Base-by-base conservation (phyloP, 1,284 basidiomycete genomes). In the Ceratobasidium sp. region DNA sequence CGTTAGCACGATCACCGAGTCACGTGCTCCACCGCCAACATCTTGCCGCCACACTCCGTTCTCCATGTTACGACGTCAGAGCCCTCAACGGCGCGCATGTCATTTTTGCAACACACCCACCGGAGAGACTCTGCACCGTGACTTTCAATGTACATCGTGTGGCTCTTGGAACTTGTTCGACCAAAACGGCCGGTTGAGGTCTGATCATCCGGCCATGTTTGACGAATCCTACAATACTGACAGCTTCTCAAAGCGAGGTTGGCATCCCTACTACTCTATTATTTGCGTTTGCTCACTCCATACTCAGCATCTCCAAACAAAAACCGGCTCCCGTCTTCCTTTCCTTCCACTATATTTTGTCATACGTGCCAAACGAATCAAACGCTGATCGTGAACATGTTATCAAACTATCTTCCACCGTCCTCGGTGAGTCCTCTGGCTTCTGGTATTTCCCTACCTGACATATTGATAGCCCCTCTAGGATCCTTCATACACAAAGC, bases 351-450 rank as follows among this genome's bases (percentile, higher is more conserved):
- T 59, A 81, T 88, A 3, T 96, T 96, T 83, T 97, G 95, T 79
- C 89, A 90, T 76, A 87, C 87, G 12, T 97, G 95, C 79, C 87
- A 91, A 75, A 92, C 92, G n/a, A 97, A 97, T 80, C 93, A 97
- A 78, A 90, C 88, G 80, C 85, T 97, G 34, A 84, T 94, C 64
- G 84, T 93, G 74, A 93, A 95, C 79, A 85, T 97, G 67, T 82
- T 97, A 32, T 92, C 93, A 3, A 94, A 92, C 76, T 97, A 96
- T 79, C 85, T 96, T 0, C 94, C 94, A 71, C 72, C 73, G 21
- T 53, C 71, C 57, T 62, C 59, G 50, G 48, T 60, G 23, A 61
- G 43, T 61, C 12, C 39, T 32, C 60, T 62, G 34, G 36, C 48
- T 30, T 57, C 28, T 18, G 1, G 9, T 32, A 21, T 32, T 60